Evolutionary conservation across 805 yeast genomes (phyloP), one percentile per base, ranked within the genome.

Genomic region (Candida insectorum): DNA sequence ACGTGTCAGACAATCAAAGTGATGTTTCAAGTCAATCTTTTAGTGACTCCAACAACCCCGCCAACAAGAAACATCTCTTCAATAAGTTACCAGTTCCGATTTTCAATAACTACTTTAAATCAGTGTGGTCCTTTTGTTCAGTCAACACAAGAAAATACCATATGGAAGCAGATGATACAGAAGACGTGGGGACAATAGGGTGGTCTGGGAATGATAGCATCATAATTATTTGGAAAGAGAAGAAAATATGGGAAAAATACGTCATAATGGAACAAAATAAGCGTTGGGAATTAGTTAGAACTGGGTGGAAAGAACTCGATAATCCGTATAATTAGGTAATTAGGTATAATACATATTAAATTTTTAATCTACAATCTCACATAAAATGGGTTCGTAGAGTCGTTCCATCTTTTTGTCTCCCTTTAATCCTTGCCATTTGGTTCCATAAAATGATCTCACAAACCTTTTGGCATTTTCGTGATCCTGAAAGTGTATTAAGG

Each of bases 101-200:
- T 37, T 48, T 65, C 24, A 69, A 69, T 12, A 69, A 71, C 30
- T 88, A 88, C 53, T 84, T 89, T 57, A 77, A 81, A 32, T 81
- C 91, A 2, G 81, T 84, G 11, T 89, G 96, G 96, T 81, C 93
- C 25, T 85, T 83, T 61, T 85, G 86, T 32, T 82, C 91, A 0
- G 67, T 77, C 11, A 81, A 85, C 47, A 70, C 75, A 13, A 61
- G 60, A 35, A 58, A 62, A 31, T 64, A 62, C 36, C 69, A 62
- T 35, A 24, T 45, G 9, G 54, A 58, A 13, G 18, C 17, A 13
- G 34, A 30, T 5, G 25, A 21, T 16, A 37, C 31, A 3, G 45
- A 39, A 32, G 71, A 65, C 37, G 40, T 45, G 12, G 73, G 71
- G 2, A 54, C 52, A 2, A 20, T 66, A 16, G 95, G 91, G 1